Base-by-base conservation (phyloP, 345 rosid species). In the Draba incana region DNA sequence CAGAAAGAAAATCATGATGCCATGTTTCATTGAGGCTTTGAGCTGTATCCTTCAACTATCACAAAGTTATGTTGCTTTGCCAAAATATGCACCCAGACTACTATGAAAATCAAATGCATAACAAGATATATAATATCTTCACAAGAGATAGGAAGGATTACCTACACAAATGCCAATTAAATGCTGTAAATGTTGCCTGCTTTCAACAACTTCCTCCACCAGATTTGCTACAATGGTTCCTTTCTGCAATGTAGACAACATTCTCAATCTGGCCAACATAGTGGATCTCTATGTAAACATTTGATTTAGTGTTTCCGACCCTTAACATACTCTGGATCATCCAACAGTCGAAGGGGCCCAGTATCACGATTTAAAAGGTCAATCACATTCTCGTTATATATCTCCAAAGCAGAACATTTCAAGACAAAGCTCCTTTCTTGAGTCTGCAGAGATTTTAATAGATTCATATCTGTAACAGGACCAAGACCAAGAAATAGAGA, bases 161-260 rank as follows among this genome's bases (percentile, higher is more conserved):
- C 98, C 96, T 88, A 88, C 97, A 80, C 97, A 93, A 61, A 85
- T 78, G 74, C 85, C 79, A 76, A 93, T 84, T 71, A 93, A 77
- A 65, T 88, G 92, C 81, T 79, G 83, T 64, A 93, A 74, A 62
- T 93, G 98, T 59, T 85, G 80, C 64, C 84, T 80, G 80, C 85
- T 94, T 75, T 73, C 79, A 59, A 90, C 86, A 66, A 82, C 84
- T 83, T 88, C 88, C 78, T 93, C 98, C 77, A 80, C 81, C 63
- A 88, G 84, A 76, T 90, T 90, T 76, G 88, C 98, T 54, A 88
- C 92, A 68, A 79, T 88, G 39, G 82, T 86, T 62, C 98, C 98
- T 84, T 87, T 88, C 98, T 90, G 80, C 76, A 72, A 24, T 23
- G 55, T 66, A 65, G 47, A 68, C 25, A 71, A 44, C 51, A 67